These are phyloP conservation scores for Halophytophthora polymorphica DNA, from an alignment of 352 stramenopile genomes.

Conservation along the genomic window DNA sequence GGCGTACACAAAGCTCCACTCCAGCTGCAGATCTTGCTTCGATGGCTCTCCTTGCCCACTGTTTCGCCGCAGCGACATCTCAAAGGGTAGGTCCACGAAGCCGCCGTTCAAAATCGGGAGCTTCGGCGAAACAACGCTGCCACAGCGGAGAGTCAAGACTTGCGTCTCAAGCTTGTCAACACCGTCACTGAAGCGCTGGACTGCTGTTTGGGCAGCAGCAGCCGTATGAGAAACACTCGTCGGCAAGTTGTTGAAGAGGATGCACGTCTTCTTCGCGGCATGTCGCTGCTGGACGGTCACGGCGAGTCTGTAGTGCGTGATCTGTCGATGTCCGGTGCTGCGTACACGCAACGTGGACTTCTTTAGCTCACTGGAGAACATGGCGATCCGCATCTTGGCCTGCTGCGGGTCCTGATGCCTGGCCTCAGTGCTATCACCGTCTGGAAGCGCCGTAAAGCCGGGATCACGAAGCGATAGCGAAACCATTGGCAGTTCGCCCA, in stretches of 20 bases:
- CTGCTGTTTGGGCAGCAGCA: neutral
- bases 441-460: conserved; percentile 21
- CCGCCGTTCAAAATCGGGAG: conserved; percentile 34
- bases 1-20: conserved; percentile 67
- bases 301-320: conserved; percentile 39
- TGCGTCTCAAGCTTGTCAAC: conserved; percentile 14
- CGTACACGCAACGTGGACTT: conserved; percentile 48
- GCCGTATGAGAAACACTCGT: neutral
- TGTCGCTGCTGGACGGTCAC: conserved; percentile 30
- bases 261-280: conserved; percentile 27
- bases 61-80: conserved; percentile 26
- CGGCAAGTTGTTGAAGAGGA: conserved; percentile 46
- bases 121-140: conserved; percentile 15
- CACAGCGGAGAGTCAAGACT: conserved; percentile 16
- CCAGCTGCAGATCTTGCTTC: conserved; percentile 43
- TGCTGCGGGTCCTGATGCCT: neutral
- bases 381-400: conserved; percentile 39
- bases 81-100: conserved; percentile 34
- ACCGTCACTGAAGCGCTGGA: neutral
- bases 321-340: conserved; percentile 41
- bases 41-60: conserved; percentile 9
- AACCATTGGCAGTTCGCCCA: conserved; percentile 42
- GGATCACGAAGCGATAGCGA: conserved; percentile 49
- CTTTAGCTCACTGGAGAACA: conserved; percentile 71
- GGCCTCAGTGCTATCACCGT: neutral